These are phyloP conservation scores for Boletus patriciae DNA, from an alignment of 768 basidiomycete genomes.

Conservation along the genomic window DNA sequence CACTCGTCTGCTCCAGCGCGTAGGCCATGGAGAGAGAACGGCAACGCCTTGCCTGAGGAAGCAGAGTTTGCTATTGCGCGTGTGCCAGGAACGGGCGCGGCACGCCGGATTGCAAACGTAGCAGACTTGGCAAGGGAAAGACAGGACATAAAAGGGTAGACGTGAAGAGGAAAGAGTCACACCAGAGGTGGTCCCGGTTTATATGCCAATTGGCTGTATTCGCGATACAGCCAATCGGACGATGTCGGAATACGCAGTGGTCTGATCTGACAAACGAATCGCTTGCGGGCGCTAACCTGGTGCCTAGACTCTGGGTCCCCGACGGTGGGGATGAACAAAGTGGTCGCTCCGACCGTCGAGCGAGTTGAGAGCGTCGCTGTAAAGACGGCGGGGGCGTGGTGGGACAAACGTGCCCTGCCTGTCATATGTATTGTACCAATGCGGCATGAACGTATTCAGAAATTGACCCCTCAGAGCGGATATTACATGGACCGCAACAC, in stretches of 20 bases:
- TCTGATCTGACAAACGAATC: constrained; percentile 3
- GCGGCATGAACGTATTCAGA: neutral
- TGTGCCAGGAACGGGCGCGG: constrained; percentile 10
- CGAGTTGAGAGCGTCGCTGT: neutral
- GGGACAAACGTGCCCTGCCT: no score
- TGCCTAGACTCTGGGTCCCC: neutral
- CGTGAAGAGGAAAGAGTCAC: neutral
- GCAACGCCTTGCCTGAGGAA: constrained; percentile 42
- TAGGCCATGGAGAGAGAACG: constrained; percentile 50
- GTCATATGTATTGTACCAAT: neutral
- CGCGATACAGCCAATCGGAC: constrained; percentile 2
- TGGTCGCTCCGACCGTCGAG: neutral
- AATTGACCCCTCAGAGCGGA: no score
- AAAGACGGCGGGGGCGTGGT: neutral
- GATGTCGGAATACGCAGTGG: constrained; percentile 12
- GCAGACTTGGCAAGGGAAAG: constrained; percentile 16
- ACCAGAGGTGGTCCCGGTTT: constrained; percentile 3
- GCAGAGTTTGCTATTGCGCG: constrained; percentile 33
- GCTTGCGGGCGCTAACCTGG: neutral
- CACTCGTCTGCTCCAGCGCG: constrained; percentile 31
- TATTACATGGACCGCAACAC: neutral
- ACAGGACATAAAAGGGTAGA: constrained; percentile 18
- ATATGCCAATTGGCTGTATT: constrained; percentile 18
- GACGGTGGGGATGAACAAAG: neutral
- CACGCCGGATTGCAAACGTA: constrained; percentile 11